These are phyloP conservation scores for Lecanicillium sp. DNA, from an alignment of 2,329 filamentous ascomycete genomes.

Conservation along the genomic window DNA sequence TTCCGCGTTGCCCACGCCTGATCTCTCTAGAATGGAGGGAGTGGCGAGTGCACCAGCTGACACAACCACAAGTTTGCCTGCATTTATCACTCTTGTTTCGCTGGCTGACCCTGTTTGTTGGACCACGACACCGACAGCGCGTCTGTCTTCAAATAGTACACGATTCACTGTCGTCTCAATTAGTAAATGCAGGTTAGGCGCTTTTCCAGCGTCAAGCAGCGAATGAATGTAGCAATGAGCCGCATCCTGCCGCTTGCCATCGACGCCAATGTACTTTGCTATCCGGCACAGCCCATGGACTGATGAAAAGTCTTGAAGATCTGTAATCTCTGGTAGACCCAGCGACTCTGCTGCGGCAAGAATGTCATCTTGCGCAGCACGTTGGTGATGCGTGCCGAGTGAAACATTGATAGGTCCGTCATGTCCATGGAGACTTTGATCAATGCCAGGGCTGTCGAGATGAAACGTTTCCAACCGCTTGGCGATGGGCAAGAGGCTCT, in stretches of 20 bases:
- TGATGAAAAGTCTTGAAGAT: conserved; percentile 38
- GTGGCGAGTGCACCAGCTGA: conserved; percentile 39
- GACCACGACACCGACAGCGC: conserved; percentile 45
- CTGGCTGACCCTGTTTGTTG: neutral
- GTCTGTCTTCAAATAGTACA: conserved; percentile 37
- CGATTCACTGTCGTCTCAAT: conserved; percentile 44
- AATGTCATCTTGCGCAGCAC: conserved; percentile 32
- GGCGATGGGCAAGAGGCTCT: conserved; percentile 41
- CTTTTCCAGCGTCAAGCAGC: conserved; percentile 33
- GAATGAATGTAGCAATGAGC: conserved; percentile 46
- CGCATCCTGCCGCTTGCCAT: conserved; percentile 44
- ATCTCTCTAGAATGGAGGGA: conserved; percentile 47
- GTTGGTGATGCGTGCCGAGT: conserved; percentile 32
- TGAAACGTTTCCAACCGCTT: conserved; percentile 46
- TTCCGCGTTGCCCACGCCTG: conserved; percentile 42
- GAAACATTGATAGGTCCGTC: conserved; percentile 43
- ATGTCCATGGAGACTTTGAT: conserved; percentile 30
- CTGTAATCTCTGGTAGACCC: conserved; percentile 38
- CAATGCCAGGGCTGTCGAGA: conserved; percentile 23
- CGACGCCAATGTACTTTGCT: conserved; percentile 36
- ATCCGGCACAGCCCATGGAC: conserved; percentile 25
- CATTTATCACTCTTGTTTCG: conserved; percentile 32
- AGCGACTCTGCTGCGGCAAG: conserved; percentile 37
- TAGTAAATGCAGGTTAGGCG: conserved; percentile 46
- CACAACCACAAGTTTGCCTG: conserved; percentile 44